Evolutionary conservation across 805 yeast genomes (phyloP).

Genomic region (Cyberlindnera nakhonratchasimensis): DNA sequence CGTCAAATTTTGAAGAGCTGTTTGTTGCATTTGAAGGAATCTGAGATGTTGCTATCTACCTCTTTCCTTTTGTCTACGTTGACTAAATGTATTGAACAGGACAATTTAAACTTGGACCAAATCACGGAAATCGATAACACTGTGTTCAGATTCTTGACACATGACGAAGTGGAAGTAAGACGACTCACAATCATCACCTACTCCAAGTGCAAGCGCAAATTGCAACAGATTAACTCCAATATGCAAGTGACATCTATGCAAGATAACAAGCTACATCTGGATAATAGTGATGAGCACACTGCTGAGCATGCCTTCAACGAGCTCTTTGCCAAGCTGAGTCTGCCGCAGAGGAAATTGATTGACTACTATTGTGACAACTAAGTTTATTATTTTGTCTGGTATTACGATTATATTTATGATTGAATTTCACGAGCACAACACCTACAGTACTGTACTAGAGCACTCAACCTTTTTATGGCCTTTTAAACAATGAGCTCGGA

Average conservation of each 20-base stretch:
- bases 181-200: conserved; percentile 26
- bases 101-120: conserved; percentile 13
- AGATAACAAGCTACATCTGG: conserved; percentile 29
- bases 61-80: conserved; percentile 22
- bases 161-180: conserved; percentile 28
- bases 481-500: conserved; percentile 13
- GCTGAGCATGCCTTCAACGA: conserved; percentile 28
- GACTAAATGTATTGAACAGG: conserved; percentile 22
- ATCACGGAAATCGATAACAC: conserved; percentile 23
- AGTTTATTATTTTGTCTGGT: not conserved
- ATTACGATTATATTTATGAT: not conserved
- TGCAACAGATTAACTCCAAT: conserved; percentile 19
- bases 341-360: conserved; percentile 44
- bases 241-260: not conserved
- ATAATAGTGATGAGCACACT: conserved; percentile 12
- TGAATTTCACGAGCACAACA: not conserved
- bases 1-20: conserved; percentile 18
- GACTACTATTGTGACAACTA: conserved; percentile 38
- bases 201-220: conserved; percentile 25
- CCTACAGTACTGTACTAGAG: no score
- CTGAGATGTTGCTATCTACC: conserved; percentile 7
- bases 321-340: conserved; percentile 37
- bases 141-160: conserved; percentile 16
- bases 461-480: no score
- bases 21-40: conserved; percentile 10